These are phyloP conservation scores for Hypoxylon crocopeplum DNA, from an alignment of 495 filamentous ascomycete genomes.

Conservation along the genomic window DNA sequence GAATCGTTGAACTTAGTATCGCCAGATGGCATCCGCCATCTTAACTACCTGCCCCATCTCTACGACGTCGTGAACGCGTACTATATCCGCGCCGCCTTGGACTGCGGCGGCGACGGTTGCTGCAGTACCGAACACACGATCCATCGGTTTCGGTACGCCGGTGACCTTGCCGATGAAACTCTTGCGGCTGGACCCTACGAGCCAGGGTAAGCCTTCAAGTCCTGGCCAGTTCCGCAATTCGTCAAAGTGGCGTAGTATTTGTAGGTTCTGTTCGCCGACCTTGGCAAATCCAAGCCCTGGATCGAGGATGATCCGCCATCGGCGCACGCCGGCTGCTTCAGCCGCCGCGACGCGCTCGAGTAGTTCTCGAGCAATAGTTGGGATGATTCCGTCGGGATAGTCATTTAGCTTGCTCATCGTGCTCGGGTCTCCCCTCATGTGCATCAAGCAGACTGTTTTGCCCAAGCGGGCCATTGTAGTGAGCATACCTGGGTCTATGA, in stretches of 20 bases:
- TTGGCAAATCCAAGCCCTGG: slow-evolving; percentile 96
- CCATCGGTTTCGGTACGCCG: slow-evolving; percentile 63
- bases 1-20: slow-evolving; percentile 47
- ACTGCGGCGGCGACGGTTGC: slow-evolving; percentile 88
- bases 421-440: slow-evolving; percentile 87
- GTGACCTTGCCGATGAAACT: slow-evolving; percentile 85
- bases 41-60: slow-evolving; percentile 88
- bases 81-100: slow-evolving; percentile 91
- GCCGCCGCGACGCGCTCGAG: slow-evolving; percentile 73
- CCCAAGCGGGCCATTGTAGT: slow-evolving; percentile 77
- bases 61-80: slow-evolving; percentile 90
- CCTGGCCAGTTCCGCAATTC: slow-evolving; percentile 68
- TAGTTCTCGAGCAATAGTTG: slow-evolving; percentile 73
- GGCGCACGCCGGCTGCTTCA: slow-evolving; percentile 79
- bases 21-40: slow-evolving; percentile 92
- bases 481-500: slow-evolving; percentile 82
- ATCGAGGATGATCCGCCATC: slow-evolving; percentile 95
- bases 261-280: slow-evolving; percentile 76
- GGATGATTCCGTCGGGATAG: slow-evolving; percentile 79
- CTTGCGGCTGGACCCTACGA: slow-evolving; percentile 90
- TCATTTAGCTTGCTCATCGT: slow-evolving; percentile 76
- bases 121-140: slow-evolving; percentile 85
- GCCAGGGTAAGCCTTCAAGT: slow-evolving; percentile 80
- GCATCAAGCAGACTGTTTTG: slow-evolving; percentile 89
- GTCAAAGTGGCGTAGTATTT: slow-evolving; percentile 71